Conservation (phyloP, 768 basidiomycete species). For the Lyophyllum atratum region DNA sequence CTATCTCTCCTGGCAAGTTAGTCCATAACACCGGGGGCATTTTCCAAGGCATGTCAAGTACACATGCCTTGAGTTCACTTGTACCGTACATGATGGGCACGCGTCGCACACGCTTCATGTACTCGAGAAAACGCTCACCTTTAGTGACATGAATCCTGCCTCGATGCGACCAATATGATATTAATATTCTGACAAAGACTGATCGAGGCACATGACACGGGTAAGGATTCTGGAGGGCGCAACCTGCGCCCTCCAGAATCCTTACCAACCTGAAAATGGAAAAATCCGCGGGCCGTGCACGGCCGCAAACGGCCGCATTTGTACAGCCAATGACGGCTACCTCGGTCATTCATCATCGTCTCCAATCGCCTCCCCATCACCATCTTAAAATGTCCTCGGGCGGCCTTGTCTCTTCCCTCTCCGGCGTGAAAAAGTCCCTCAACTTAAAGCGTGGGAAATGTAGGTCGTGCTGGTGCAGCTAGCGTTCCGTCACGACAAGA, state of each 20-base stretch:
- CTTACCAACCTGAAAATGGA: too few species aligned
- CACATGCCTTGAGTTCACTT: not conserved
- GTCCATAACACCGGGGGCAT: not conserved
- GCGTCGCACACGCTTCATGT: not conserved
- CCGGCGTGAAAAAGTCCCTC: conserved; percentile 97
- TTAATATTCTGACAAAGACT: not conserved
- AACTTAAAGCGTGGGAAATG: conserved; percentile 55
- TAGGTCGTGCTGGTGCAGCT: conserved; percentile 95
- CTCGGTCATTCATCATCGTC: conserved; percentile 96
- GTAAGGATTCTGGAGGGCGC: too few species aligned
- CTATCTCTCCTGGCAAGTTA: too few species aligned
- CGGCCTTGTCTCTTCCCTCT: conserved; percentile 94
- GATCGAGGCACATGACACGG: too few species aligned
- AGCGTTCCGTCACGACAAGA: conserved; percentile 96
- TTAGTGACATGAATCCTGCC: not conserved
- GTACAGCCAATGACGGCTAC: conserved; percentile 63
- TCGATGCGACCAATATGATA: not conserved
- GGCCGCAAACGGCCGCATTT: too few species aligned
- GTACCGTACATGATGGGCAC: not conserved
- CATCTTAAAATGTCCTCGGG: conserved; percentile 99
- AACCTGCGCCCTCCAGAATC: too few species aligned
- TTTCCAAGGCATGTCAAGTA: not conserved
- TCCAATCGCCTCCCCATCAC: conserved; percentile 95
- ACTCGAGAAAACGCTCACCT: too few species aligned
- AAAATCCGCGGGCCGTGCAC: too few species aligned